A percentile compares a stretch with the other conserved stretches of the same genome.
Evolutionary conservation across 345 rosid genomes (phyloP).

Genomic region (Acer negundo): DNA sequence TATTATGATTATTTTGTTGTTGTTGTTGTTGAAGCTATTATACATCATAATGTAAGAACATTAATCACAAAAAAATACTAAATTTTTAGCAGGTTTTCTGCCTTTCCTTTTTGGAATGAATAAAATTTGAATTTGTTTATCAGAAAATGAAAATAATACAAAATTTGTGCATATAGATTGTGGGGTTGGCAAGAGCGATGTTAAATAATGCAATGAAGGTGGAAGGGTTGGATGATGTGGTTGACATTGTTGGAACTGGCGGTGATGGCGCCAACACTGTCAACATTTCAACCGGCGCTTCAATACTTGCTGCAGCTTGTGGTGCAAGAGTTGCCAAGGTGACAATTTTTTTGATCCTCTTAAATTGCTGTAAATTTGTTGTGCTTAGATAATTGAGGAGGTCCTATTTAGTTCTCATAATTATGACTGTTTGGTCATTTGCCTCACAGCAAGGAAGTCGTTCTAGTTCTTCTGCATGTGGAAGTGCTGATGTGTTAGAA

Average conservation of each 20-base stretch:
- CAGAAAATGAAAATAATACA: background rate
- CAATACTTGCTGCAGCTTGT: conserved; percentile 93
- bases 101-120: background rate
- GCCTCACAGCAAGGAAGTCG: conserved; percentile 86
- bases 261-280: conserved; percentile 98
- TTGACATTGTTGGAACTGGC: conserved; percentile 94
- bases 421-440: background rate
- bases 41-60: background rate
- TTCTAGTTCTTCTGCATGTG: conserved; percentile 97
- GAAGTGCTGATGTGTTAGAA: conserved; percentile 96
- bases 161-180: conserved; percentile 47
- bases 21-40: background rate
- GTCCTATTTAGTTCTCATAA: background rate
- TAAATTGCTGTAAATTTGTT: background rate
- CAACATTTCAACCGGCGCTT: conserved; percentile 92
- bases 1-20: too few relatives aligned
- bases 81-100: background rate
- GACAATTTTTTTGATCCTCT: background rate
- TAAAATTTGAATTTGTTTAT: background rate
- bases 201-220: conserved; percentile 74
- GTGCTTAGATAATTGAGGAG: background rate
- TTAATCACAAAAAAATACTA: background rate
- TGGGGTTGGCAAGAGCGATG: conserved; percentile 89
- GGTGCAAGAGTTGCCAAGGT: conserved; percentile 99
- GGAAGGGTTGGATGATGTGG: conserved; percentile 69